These are phyloP conservation scores for Rhynchospora breviuscula DNA, from an alignment of 176 grass and related monocot species.

Conservation along the genomic window DNA sequence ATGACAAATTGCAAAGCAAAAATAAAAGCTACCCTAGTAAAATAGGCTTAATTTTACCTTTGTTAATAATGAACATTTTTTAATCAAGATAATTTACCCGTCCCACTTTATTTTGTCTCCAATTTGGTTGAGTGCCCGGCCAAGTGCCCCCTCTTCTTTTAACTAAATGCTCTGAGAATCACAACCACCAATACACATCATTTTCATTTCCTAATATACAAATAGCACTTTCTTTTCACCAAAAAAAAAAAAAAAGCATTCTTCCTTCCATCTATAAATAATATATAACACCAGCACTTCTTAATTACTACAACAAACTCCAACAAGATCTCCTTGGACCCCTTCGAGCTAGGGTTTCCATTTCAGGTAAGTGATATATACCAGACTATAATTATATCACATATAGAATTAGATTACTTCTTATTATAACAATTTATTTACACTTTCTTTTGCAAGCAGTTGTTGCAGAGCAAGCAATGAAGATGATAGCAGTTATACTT, in stretches of 20 bases:
- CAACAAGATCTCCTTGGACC: conserved; percentile 17
- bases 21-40: conserved; percentile 18
- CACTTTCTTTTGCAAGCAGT: not conserved
- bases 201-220: conserved; percentile 18
- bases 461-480: conserved; percentile 18
- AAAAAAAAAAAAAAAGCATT: not conserved
- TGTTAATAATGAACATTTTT: conserved; percentile 6
- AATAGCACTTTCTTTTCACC: not conserved
- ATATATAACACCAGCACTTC: conserved; percentile 4
- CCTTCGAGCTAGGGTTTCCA: conserved; percentile 15
- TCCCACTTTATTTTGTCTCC: conserved; percentile 32
- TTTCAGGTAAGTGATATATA: conserved; percentile 27
- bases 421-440: not conserved
- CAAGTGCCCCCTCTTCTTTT: conserved; percentile 15
- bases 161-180: conserved; percentile 22
- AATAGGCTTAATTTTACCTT: conserved; percentile 15
- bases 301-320: conserved; percentile 10
- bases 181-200: conserved; percentile 23
- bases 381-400: not conserved
- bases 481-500: conserved; percentile 11
- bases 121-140: conserved; percentile 23
- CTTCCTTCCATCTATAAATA: conserved; percentile 28
- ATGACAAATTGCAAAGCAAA: conserved; percentile 3
- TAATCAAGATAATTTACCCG: conserved; percentile 28
- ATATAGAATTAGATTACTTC: conserved; percentile 10